Evolutionary conservation across 2,329 filamentous ascomycete genomes (phyloP), one percentile per base, ranked within the genome.

Genomic region (Waltergamsia citrina): DNA sequence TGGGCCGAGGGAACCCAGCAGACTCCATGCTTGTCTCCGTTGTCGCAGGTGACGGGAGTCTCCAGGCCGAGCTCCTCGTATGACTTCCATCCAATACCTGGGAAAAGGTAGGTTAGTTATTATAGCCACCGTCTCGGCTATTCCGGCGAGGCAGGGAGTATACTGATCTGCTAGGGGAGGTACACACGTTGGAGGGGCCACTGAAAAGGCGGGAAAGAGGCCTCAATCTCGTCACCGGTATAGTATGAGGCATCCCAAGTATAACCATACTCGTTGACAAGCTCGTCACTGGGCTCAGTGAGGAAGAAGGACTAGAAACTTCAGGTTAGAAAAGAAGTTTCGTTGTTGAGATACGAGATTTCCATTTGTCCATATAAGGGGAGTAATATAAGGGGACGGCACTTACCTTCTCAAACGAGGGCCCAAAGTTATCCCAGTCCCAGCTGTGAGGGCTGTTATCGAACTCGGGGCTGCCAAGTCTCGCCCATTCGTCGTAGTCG

Each of bases 401-500:
- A 25, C 39, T 41, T 19, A 48, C 53, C 47, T 60, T 61, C 33
- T 50, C 49, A 36, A 59, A 60, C 35, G 49, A 54, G 5, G 56
- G 54, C 5, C 54, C 41, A 22, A 60, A 45, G 14, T 47, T 48
- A 4, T 51, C 41, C 53, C 57, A 61, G 29, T 53, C 47, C 58
- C 58, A 61, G 4, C 45, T 47, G 18, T 48, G 41, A 7, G 14
- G 28, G 18, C 31, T 37, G 16, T 38, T 34, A 19, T 44, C 41
- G 15, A 45, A 40, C 17, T 47, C 37, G 16, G 35, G 40, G 25
- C 52, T 53, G 1, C 50, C 51, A 14, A 56, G 43, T 1, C 40
- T 41, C 21, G 45, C 47, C 57, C 56, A 61, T 15, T 53, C 50
- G 33, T 61, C 49, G 32, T 55, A 54, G 42, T 61, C 57, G 36